Base-by-base conservation (phyloP, 352 stramenopile species). In the Globisporangium cederbergense region DNA sequence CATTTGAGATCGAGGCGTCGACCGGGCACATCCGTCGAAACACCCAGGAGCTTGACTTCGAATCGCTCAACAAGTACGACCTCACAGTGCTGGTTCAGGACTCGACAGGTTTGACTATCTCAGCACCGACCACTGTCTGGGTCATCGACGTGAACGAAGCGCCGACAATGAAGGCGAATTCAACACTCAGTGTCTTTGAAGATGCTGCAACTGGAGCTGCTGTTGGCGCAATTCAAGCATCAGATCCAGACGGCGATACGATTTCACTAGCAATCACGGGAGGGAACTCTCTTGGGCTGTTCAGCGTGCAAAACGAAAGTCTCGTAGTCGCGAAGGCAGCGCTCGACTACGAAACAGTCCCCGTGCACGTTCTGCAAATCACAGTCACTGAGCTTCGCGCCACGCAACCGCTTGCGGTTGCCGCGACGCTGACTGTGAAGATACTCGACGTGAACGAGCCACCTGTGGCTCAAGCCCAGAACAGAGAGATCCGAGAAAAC, bases 91-190 rank as follows among this genome's bases (percentile, higher is more conserved):
- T 36, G 18, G 63, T 76, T 4, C 52, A 53, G 46, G 68, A 76
- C 16, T 61, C 30, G 42, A 51, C 62, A 4, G 61, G 65, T 16
- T 64, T 78, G 18, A 18, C 63, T 22, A 38, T 62, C 3, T 18
- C 51, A n/a, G 58, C 52, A 14, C 55, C 43, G 2, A 46, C 66
- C 8, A 66, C 46, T n/a, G 59, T 78, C 28, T 78, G 72, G 72
- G 60, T 78, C 40, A 47, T 76, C n/a, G 64, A 76, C 18, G 60
- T 74, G 18, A 66, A 78, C 30, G 72, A 78, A 70, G 36, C 62
- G 40, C 72, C 72, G 2, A 51, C 49, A n/a, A 20, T 74, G 11
- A 20, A 47, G n/a, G 16, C 45, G 14, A 70, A 65, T 28, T 62
- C 60, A 0, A 53, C 47, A 25, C 18, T 78, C 30, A 58, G 60